Conservation (phyloP, 257 asterid species). For the Ehretia macrophylla region DNA sequence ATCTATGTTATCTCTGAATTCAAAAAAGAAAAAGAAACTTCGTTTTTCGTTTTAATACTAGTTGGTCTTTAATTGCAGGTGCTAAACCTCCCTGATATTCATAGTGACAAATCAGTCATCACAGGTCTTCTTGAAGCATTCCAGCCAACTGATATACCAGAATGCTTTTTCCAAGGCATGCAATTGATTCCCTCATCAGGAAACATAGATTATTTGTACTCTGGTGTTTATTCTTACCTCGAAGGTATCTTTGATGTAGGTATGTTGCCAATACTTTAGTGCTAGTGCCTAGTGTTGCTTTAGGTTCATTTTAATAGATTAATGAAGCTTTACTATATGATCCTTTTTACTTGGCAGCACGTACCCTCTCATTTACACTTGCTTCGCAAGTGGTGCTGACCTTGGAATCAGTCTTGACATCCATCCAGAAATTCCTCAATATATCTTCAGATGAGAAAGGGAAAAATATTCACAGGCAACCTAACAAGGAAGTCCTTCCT, state of each 20-base stretch:
- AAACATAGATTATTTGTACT: slow-evolving; percentile 54
- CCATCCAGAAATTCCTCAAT: slow-evolving; percentile 47
- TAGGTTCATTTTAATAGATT: not conserved
- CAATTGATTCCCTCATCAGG: slow-evolving; percentile 54
- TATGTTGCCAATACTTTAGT: slow-evolving; percentile 22
- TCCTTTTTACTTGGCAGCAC: slow-evolving; percentile 50
- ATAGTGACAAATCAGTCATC: slow-evolving; percentile 47
- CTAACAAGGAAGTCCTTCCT: slow-evolving; percentile 47
- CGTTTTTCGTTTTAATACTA: slow-evolving; percentile 12
- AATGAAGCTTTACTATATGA: not conserved
- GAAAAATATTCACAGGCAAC: slow-evolving; percentile 31
- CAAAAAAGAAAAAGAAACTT: not conserved
- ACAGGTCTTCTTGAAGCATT: slow-evolving; percentile 64
- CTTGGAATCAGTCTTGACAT: slow-evolving; percentile 47
- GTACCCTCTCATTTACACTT: slow-evolving; percentile 58
- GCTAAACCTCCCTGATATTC: slow-evolving; percentile 52
- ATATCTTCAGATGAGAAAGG: slow-evolving; percentile 34
- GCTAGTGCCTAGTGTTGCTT: not conserved
- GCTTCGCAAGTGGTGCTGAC: slow-evolving; percentile 70
- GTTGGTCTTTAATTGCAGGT: slow-evolving; percentile 40
- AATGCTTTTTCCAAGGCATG: slow-evolving; percentile 51
- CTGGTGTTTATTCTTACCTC: slow-evolving; percentile 58
- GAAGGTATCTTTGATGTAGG: slow-evolving; percentile 60
- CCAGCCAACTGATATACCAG: slow-evolving; percentile 52
- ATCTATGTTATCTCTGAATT: no score